Base-by-base conservation (phyloP, 441 rosid genomes). In the Pelargonium cotyledonis region DNA sequence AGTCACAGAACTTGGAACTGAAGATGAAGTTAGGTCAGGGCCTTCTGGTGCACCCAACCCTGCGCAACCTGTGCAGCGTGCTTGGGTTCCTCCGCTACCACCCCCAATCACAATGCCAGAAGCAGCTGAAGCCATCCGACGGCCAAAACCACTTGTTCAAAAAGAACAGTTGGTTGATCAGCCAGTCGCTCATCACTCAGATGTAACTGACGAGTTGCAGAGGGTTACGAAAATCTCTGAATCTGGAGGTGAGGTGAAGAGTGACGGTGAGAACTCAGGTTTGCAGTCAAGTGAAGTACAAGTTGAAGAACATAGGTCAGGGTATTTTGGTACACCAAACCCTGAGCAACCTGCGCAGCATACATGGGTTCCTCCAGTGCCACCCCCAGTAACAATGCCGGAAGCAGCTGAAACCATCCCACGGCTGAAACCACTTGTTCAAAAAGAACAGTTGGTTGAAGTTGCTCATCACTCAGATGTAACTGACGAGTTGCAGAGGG, bases 321-420 rank as follows among this genome's bases (percentile, higher is more conserved):
- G 67, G 71, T 23, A 79, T 70, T 72, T 72, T 65, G 81, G 80
- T 64, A 75, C 66, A n/a, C 81, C 55, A 76, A 77, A 80, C 68
- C 73, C 47, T n/a, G 87, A 80, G 76, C 81, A 61, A 76, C 87
- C 87, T 29, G 75, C 82, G 71, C 82, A 67, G 77, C 85, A 89
- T 12, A 23, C 84, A 41, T 94, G 97, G 97, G 93, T 91, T 72
- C 98, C 97, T 66, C 98, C 98, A 15, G 96, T 80, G 74, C 92
- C 95, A 63, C 98, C 97, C 5, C 95, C 96, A 57, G 89, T 94
- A 69, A 93, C 81, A 63, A 89, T 91, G 90, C 73, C 92, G 23
- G 96, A 87, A 83, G 97, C 97, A 69, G 98, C 88, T 5, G 96
- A 94, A 84, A 97, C 96, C 77, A 94, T 94, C 63, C 80, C 91